These are phyloP conservation scores for Ceratobasidium sp. DNA, from an alignment of 1,284 basidiomycete genomes.

Conservation along the genomic window DNA sequence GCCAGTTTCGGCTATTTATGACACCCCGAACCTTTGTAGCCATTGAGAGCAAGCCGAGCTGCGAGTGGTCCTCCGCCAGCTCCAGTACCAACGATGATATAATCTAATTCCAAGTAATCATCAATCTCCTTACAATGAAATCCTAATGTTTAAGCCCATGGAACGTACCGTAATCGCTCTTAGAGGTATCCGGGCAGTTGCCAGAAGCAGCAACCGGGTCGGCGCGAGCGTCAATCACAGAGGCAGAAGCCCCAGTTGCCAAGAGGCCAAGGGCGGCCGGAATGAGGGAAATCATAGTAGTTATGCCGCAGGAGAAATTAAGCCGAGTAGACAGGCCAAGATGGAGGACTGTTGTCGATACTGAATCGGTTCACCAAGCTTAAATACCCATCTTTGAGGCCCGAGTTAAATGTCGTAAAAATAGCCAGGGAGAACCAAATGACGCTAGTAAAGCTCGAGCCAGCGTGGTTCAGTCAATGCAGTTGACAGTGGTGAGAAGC, in stretches of 20 bases:
- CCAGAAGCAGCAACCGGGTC: background rate
- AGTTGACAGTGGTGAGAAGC: constrained; percentile 12
- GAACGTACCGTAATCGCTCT: constrained; percentile 3
- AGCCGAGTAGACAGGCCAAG: constrained; percentile 3
- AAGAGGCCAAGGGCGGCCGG: background rate
- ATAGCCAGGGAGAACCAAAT: background rate
- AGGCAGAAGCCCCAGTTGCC: no score
- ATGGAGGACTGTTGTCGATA: background rate
- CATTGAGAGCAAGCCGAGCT: constrained; percentile 4
- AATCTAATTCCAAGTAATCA: constrained; percentile 23
- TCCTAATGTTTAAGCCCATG: background rate
- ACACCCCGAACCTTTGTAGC: constrained; percentile 30
- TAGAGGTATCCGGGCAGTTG: background rate
- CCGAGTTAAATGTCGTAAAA: background rate
- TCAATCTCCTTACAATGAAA: background rate
- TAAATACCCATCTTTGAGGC: background rate
- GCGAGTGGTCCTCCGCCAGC: no score
- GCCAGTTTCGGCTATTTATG: background rate
- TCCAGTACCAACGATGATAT: background rate
- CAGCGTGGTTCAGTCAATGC: background rate
- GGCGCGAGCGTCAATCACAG: constrained; percentile 1
- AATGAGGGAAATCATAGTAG: background rate
- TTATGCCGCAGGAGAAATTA: background rate
- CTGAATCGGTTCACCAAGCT: background rate
- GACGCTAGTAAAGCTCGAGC: background rate